A percentile compares a stretch with the other conserved stretches of the same genome.
These are phyloP conservation scores for Datura wrightii DNA, from an alignment of 257 asterid species.

Conservation along the genomic window DNA sequence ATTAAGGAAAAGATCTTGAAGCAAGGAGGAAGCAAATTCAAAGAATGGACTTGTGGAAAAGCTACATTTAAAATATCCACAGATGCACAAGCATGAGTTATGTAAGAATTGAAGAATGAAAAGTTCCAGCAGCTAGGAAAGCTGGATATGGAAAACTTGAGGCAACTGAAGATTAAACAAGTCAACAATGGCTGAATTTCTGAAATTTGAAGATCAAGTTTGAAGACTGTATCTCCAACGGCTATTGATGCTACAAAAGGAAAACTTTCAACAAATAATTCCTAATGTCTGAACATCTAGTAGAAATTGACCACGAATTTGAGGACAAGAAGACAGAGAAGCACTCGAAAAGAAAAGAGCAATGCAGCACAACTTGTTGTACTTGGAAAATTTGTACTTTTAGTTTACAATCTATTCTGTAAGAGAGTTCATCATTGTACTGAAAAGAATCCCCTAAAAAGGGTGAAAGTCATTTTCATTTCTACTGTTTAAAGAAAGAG, in stretches of 20 bases:
- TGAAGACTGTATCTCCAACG: not conserved
- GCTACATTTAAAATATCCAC: not conserved
- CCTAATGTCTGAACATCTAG: not conserved
- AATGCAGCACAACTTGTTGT: slow-evolving; percentile 2
- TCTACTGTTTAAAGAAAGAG: not conserved
- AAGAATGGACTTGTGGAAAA: not conserved
- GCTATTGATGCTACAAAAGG: not conserved
- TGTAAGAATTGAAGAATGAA: not conserved
- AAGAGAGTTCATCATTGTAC: not conserved
- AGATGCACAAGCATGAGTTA: not conserved
- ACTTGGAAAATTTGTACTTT: not conserved
- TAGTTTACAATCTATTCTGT: not conserved
- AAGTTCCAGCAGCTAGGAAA: not conserved
- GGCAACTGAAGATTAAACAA: slow-evolving; percentile 7
- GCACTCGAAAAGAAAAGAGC: not conserved
- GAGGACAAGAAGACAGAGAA: slow-evolving; percentile 18
- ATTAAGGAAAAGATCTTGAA: slow-evolving; percentile 8
- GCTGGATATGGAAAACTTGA: slow-evolving; percentile 4
- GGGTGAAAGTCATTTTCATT: not conserved
- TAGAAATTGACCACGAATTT: not conserved
- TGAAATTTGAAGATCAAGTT: not conserved
- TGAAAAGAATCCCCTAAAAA: not conserved
- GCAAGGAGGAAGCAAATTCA: slow-evolving; percentile 12
- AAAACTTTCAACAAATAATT: not conserved
- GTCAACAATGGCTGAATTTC: not conserved